These are phyloP conservation scores for Talaromyces sp. DNA, from an alignment of 2,329 filamentous ascomycete species.

Conservation along the genomic window DNA sequence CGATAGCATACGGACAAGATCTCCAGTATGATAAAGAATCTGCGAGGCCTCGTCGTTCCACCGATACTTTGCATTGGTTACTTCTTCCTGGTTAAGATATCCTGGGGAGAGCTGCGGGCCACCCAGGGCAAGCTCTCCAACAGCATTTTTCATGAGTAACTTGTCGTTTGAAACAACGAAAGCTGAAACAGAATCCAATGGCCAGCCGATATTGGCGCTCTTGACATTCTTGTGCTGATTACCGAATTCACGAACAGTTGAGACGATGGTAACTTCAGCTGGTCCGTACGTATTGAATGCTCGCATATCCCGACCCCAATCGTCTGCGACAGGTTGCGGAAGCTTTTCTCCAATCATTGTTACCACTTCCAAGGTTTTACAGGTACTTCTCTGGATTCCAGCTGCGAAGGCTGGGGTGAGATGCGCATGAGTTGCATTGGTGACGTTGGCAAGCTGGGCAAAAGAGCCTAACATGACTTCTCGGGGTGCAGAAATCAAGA, in stretches of 20 bases:
- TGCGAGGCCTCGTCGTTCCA: not conserved
- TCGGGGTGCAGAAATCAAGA: constrained; percentile 21
- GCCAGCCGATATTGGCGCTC: constrained; percentile 12
- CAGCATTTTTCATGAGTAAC: not conserved
- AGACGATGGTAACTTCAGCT: constrained; percentile 1
- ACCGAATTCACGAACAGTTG: constrained; percentile 16
- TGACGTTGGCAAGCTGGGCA: constrained; percentile 20
- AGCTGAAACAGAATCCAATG: constrained; percentile 25
- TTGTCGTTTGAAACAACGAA: constrained; percentile 12
- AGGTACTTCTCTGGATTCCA: constrained; percentile 22
- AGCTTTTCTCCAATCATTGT: constrained; percentile 33
- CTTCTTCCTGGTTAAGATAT: constrained; percentile 1
- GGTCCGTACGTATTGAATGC: constrained; percentile 31
- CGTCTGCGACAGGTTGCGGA: constrained; percentile 27
- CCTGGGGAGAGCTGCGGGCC: constrained; percentile 2
- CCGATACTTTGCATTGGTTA: not conserved
- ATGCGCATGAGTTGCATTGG: constrained; percentile 25
- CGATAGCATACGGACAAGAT: constrained; percentile 18
- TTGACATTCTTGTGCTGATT: constrained; percentile 15
- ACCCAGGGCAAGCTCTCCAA: constrained; percentile 6
- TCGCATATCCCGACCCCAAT: constrained; percentile 33
- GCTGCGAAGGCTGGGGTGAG: constrained; percentile 29
- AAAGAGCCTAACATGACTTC: constrained; percentile 27
- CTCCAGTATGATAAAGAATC: constrained; percentile 27
- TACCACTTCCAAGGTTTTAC: constrained; percentile 26